Conservation (phyloP, 257 asterid species). For the Scutellaria barbata region DNA sequence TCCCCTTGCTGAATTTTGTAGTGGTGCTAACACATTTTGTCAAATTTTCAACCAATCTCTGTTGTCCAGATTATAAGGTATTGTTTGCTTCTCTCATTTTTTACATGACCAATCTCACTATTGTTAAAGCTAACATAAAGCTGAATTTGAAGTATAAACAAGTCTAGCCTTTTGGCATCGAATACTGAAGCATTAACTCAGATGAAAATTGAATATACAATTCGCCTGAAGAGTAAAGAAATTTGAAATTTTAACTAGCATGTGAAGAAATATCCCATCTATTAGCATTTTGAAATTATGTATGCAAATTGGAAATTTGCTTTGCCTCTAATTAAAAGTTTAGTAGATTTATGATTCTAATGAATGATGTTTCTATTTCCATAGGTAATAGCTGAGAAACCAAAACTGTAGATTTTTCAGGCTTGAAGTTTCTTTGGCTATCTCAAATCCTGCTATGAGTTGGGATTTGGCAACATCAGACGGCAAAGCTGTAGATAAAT, state of each 20-base stretch:
- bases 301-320: slow-evolving; percentile 8
- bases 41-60: not conserved
- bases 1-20: not conserved
- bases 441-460: not conserved
- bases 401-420: not conserved
- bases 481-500: not conserved
- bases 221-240: not conserved
- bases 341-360: not conserved
- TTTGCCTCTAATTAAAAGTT: not conserved
- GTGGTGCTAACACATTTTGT: slow-evolving; percentile 18
- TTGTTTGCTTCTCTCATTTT: not conserved
- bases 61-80: slow-evolving; percentile 25
- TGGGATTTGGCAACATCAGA: not conserved
- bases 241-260: not conserved
- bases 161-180: not conserved
- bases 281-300: not conserved
- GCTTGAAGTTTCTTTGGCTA: slow-evolving; percentile 13
- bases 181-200: not conserved
- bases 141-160: not conserved
- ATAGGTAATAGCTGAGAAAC: slow-evolving; percentile 23
- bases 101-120: not conserved
- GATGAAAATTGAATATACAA: not conserved
- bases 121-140: not conserved
- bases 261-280: not conserved
- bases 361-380: slow-evolving; percentile 1